Base-by-base conservation (phyloP, 345 rosid species). In the Citrus unshiu region DNA sequence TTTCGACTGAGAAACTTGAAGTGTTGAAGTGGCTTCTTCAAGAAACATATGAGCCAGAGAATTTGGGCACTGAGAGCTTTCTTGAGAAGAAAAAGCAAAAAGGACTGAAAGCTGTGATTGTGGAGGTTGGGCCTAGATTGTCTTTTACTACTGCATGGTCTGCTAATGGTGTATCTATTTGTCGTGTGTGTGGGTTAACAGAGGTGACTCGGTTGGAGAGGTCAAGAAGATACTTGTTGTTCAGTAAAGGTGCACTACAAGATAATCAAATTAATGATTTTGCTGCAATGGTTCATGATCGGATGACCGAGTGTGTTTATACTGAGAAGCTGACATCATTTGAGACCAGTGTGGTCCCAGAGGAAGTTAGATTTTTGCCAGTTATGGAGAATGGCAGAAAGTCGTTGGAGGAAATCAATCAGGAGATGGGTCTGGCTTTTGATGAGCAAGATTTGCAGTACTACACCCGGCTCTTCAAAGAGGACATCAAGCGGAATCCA, bases 61-160 rank as follows among this genome's bases (percentile, higher is more conserved):
- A 92, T 83, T 78, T 93, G 86, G 98, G 87, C 40, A 69, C 82
- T 1, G 84, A 86, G 71, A 92, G 97, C 85, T 93, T 93, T 86
- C 95, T 95, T 1, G 95, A 85, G 83, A 92, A 78, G 92, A 91
- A 88, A 89, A 88, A 51, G 78, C 91, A 87, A 62, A 93, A 88
- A 78, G 93, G 93, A 51, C 81, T 93, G 67, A 77, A 78, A 80
- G 77, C 85, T 39, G 87, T 83, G 57, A 89, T 92, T 27, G 81
- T 91, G 70, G 99, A 95, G 88, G 98, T 92, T 77, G 98, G 98
- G 70, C 98, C 99, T 0, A 84, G 98, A 77, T 68, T 95, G 79
- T 95, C 99, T 13, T 95, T 95, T 74, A 91, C 98, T 5, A 93
- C 99, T 30, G 98, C 98, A 2, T 95, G 98, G 99, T 95, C 99